phyloP scores from a whole-genome alignment of 2,329 filamentous ascomycete species.

The Dactylellina haptotyla region DNA sequence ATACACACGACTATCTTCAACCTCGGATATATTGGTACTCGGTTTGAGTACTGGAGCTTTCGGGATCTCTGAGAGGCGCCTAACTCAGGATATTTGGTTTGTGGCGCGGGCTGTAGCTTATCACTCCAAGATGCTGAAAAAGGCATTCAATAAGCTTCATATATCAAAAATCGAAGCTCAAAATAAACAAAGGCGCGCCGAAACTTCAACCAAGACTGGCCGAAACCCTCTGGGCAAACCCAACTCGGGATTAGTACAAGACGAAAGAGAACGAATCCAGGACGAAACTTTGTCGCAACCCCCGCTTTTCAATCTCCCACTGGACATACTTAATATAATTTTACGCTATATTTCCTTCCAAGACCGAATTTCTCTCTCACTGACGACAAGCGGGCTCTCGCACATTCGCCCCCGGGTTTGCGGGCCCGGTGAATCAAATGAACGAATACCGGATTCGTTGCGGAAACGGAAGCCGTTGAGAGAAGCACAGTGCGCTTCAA shows the following conservation, averaged over 20 bases:
- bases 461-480: background rate
- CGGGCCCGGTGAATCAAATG: background rate
- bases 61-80: too few relatives aligned
- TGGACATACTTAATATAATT: constrained; percentile 26
- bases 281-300: background rate
- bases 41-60: too few relatives aligned
- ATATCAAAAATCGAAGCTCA: constrained; percentile 3
- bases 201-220: background rate
- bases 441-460: background rate
- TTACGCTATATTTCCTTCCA: constrained; percentile 24
- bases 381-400: constrained; percentile 19
- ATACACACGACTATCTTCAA: too few relatives aligned
- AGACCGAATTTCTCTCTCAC: constrained; percentile 32
- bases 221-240: background rate
- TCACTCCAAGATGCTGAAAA: constrained; percentile 22
- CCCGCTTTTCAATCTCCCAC: constrained; percentile 22
- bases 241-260: background rate
- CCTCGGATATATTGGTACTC: too few relatives aligned
- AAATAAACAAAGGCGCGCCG: background rate
- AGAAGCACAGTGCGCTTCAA: background rate
- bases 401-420: background rate
- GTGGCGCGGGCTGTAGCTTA: too few relatives aligned
- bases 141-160: constrained; percentile 15
- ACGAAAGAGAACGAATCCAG: background rate
- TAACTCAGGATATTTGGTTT: too few relatives aligned